These are phyloP conservation scores for Lactifluus subvellereus DNA, from an alignment of 768 basidiomycete species.

Conservation along the genomic window DNA sequence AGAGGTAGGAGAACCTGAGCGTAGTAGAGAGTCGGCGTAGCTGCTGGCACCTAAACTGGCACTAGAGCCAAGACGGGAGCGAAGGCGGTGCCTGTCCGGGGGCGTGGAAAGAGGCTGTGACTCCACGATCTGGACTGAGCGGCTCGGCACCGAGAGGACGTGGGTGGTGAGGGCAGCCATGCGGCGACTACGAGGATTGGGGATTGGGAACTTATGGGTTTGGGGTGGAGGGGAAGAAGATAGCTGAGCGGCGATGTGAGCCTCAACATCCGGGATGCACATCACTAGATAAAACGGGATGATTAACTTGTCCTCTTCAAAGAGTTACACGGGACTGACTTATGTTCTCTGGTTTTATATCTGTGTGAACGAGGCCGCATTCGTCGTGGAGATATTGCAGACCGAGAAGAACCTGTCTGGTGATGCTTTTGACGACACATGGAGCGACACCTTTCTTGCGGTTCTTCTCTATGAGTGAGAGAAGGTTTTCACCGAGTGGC, in stretches of 20 bases:
- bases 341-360: constrained; percentile 94
- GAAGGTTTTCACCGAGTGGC: constrained; percentile 73
- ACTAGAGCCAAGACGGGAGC: constrained; percentile 24
- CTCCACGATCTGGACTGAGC: constrained; percentile 75
- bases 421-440: constrained; percentile 77
- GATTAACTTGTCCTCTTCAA: background rate
- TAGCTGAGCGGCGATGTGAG: constrained; percentile 65
- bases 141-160: constrained; percentile 41
- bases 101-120: constrained; percentile 72
- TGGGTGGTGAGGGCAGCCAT: constrained; percentile 57
- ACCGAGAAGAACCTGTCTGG: constrained; percentile 81
- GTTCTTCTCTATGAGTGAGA: constrained; percentile 68
- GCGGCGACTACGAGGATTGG: constrained; percentile 52
- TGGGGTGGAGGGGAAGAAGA: constrained; percentile 63
- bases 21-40: constrained; percentile 19
- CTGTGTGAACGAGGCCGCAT: constrained; percentile 89
- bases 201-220: constrained; percentile 76
- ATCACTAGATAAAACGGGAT: constrained; percentile 47
- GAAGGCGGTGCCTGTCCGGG: constrained; percentile 16
- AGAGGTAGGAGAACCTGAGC: constrained; percentile 22
- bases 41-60: constrained; percentile 31
- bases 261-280: constrained; percentile 74
- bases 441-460: constrained; percentile 81
- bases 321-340: constrained; percentile 46
- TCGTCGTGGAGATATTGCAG: constrained; percentile 90